Conservation (phyloP, 129 eudicot genomes). For the Glebionis coronaria region DNA sequence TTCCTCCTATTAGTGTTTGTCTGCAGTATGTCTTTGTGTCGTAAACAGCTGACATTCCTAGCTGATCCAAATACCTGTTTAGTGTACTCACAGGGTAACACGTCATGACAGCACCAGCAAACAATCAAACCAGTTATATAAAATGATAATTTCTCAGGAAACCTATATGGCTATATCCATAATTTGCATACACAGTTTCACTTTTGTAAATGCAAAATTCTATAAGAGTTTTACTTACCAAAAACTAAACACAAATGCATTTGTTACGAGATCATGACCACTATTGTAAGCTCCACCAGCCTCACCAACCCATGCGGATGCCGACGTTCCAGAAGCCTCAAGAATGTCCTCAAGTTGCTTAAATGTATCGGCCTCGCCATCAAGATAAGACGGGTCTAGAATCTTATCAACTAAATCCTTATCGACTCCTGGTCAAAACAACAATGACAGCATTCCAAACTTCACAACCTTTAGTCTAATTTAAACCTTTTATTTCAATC, state of each 20-base stretch:
- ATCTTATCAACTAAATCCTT: slow-evolving; percentile 58
- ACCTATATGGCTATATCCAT: too few relatives aligned
- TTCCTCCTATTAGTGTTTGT: slow-evolving; percentile 89
- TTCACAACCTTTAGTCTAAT: not conserved
- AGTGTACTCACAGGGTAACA: slow-evolving; percentile 12
- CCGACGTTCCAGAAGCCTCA: slow-evolving; percentile 36
- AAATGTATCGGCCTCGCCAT: slow-evolving; percentile 50
- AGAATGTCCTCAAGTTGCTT: slow-evolving; percentile 47
- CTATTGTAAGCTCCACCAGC: slow-evolving; percentile 88
- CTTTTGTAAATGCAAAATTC: slow-evolving; percentile 1
- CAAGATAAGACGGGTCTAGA: slow-evolving; percentile 62
- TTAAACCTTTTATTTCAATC: not conserved
- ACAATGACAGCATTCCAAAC: slow-evolving; percentile 9
- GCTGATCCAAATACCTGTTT: slow-evolving; percentile 80
- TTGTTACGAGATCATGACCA: slow-evolving; percentile 63
- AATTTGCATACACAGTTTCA: not conserved
- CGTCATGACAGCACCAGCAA: not conserved
- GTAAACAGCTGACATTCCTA: slow-evolving; percentile 63
- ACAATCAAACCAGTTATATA: not conserved
- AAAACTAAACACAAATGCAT: slow-evolving; percentile 72
- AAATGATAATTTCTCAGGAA: not conserved
- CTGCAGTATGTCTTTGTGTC: slow-evolving; percentile 76
- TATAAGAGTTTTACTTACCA: slow-evolving; percentile 41
- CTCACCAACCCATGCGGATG: slow-evolving; percentile 87
- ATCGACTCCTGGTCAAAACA: slow-evolving; percentile 54